Evolutionary conservation across 306 rosid species (phyloP).

Genomic region (Sicyos baderoa): DNA sequence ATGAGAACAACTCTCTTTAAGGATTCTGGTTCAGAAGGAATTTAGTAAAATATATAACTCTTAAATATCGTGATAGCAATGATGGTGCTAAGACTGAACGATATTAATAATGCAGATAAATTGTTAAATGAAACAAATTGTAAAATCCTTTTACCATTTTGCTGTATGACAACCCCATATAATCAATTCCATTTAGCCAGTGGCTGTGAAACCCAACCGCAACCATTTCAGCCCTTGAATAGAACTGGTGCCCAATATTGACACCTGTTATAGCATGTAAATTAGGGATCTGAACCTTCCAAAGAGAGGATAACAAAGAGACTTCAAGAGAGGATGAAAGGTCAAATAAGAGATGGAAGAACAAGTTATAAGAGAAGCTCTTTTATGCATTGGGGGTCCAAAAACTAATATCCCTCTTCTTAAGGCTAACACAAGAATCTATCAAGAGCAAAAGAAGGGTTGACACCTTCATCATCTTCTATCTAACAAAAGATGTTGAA

Average conservation of each 20-base stretch:
- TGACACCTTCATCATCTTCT: no score
- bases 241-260: constrained; percentile 84
- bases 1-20: constrained; percentile 7
- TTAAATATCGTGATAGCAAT: not conserved
- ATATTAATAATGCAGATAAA: not conserved
- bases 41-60: not conserved
- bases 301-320: no score
- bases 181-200: constrained; percentile 95
- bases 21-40: not conserved
- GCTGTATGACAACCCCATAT: constrained; percentile 50
- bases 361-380: no score
- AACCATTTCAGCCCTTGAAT: constrained; percentile 97
- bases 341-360: no score
- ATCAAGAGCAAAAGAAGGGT: no score
- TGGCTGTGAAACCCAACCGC: constrained; percentile 90
- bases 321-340: no score
- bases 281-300: not conserved
- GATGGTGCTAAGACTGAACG: not conserved
- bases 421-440: no score
- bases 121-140: not conserved
- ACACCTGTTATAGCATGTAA: constrained; percentile 38
- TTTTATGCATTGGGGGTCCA: no score
- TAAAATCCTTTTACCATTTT: constrained; percentile 47
- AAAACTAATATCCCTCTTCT: no score
- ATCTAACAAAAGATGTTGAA: no score